Conservation (phyloP, 345 rosid species). For the Sisymbrium altissimum region DNA sequence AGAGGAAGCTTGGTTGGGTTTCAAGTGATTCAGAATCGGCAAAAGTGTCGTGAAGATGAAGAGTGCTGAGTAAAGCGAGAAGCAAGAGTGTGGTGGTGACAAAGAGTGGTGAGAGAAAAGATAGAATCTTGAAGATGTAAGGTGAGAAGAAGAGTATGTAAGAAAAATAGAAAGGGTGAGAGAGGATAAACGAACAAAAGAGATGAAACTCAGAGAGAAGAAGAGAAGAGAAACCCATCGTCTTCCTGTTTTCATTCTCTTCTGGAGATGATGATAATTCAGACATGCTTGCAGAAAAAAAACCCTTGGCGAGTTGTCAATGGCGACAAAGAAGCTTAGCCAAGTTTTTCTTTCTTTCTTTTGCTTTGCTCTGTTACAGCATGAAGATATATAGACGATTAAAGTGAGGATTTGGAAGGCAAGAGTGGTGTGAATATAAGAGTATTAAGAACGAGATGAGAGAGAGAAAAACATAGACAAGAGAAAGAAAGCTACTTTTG, state of each 20-base stretch:
- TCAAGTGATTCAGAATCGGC: slow-evolving; percentile 30
- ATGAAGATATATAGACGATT: neutral
- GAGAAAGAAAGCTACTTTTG: slow-evolving; percentile 37
- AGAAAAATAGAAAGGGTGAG: slow-evolving; percentile 58
- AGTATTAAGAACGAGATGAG: slow-evolving; percentile 24
- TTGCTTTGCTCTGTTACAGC: slow-evolving; percentile 22
- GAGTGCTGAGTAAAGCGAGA: slow-evolving; percentile 47
- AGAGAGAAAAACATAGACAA: slow-evolving; percentile 16
- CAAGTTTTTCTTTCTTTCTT: neutral
- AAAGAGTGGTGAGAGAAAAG: slow-evolving; percentile 85
- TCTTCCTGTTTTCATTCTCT: slow-evolving; percentile 30
- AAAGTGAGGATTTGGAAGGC: slow-evolving; percentile 30
- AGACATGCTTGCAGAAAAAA: slow-evolving; percentile 38
- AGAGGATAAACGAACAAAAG: slow-evolving; percentile 50
- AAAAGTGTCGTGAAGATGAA: slow-evolving; percentile 25
- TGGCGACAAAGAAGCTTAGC: slow-evolving; percentile 18
- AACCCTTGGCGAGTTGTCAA: neutral
- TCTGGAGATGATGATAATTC: slow-evolving; percentile 42
- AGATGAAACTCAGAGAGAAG: slow-evolving; percentile 46
- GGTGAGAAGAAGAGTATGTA: slow-evolving; percentile 63
- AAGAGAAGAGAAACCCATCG: slow-evolving; percentile 39
- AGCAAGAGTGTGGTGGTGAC: slow-evolving; percentile 71
- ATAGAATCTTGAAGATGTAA: slow-evolving; percentile 63
- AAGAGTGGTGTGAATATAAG: slow-evolving; percentile 62
- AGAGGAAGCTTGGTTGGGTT: slow-evolving; percentile 40